Base-by-base conservation (phyloP, 768 basidiomycete genomes). In the Leccinellum albellum region DNA sequence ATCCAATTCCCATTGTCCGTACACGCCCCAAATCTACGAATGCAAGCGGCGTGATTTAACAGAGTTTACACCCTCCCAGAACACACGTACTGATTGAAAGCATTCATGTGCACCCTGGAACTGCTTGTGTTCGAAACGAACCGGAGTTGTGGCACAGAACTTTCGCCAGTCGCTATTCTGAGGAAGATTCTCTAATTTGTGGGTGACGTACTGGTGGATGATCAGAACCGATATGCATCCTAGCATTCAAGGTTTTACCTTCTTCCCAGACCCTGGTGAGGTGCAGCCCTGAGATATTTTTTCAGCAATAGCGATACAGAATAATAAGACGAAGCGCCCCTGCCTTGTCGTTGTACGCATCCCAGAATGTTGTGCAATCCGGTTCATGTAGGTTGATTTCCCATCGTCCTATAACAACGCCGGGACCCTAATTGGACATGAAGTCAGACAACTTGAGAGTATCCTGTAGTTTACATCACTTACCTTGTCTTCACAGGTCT, bases 71-170 rank as follows among this genome's bases (percentile, higher is more conserved):
- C 4, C 17, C 48, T 10, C 12, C 4, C 5, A 40, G 4, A 45
- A 31, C 1, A 21, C 9, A 44, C 6, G 63, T 51, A 60, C 64
- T 0, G 58, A 20, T 37, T 49, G 52, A 45, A 63, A 60, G 33
- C 64, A 69, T 12, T 59, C 53, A 3, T 64, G 53, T 0, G 63
- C 59, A 35, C 69, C 56, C 0, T 47, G 45, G 20, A 73, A 75
- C 15, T 68, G 52, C 55, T 61, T 44, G 0, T 61, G 33, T 14
- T 55, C 42, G 48, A 74, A 70, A n/a, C 24, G n/a, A 12, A 55
- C 51, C 1, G 73, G 73, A 0, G 73, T 75, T 2, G 74, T 72
- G 1, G 71, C 70, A 50, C 73, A 74, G 54, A 75, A 73, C 15
- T 69, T 64, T 14, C 48, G 57, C 73, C 72, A 74, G n/a, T 73